phyloP scores from a whole-genome alignment of 2,329 filamentous ascomycete species.

The Lecanicillium sp. region DNA sequence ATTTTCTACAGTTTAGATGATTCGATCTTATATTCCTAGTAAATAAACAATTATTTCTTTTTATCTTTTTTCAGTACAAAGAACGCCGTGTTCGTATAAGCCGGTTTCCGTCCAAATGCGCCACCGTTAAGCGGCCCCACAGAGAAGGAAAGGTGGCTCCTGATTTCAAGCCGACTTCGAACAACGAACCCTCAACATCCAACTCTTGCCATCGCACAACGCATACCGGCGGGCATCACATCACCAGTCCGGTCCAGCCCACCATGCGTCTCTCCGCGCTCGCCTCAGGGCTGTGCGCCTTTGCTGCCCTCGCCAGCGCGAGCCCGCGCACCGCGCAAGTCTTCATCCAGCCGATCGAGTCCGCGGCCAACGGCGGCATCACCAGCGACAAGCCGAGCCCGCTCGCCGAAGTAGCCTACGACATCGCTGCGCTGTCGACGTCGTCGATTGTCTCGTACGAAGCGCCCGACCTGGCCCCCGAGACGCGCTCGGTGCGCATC shows the following conservation, averaged over 20 bases:
- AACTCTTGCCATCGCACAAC: too few relatives aligned
- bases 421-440: conserved; percentile 33
- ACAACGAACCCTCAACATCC: too few relatives aligned
- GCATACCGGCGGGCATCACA: too few relatives aligned
- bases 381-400: conserved; percentile 23
- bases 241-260: not conserved
- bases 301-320: conserved; percentile 28
- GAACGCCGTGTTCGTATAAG: too few relatives aligned
- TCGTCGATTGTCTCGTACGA: conserved; percentile 47
- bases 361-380: conserved; percentile 15
- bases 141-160: too few relatives aligned
- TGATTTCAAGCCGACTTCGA: too few relatives aligned
- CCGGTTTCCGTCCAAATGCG: too few relatives aligned
- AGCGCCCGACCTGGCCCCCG: conserved; percentile 42
- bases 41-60: too few relatives aligned
- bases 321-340: conserved; percentile 39
- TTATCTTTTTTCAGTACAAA: too few relatives aligned
- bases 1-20: too few relatives aligned
- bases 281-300: conserved; percentile 33
- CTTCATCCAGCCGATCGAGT: conserved; percentile 44
- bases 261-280: conserved; percentile 35
- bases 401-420: conserved; percentile 52
- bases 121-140: too few relatives aligned
- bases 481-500: conserved; percentile 44
- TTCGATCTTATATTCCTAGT: too few relatives aligned